These are phyloP conservation scores for Bruguiera gymnorhiza DNA, from an alignment of 345 rosid genomes.

Conservation along the genomic window DNA sequence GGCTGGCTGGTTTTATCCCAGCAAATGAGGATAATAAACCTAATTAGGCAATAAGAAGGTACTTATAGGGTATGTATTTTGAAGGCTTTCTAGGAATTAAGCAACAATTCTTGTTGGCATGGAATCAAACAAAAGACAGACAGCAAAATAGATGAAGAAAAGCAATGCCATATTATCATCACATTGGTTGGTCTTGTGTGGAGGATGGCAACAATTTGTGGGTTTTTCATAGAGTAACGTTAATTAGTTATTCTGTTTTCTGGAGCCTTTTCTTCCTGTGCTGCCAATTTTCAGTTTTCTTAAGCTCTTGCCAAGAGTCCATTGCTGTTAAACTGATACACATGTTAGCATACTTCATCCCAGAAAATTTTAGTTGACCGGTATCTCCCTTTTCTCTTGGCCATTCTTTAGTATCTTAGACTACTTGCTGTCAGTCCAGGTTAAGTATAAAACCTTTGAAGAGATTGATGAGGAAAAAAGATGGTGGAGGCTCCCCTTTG, in stretches of 20 bases:
- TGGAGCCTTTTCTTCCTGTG: not conserved
- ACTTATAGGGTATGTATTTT: too few relatives aligned
- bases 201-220: not conserved
- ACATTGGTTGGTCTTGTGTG: not conserved
- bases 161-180: not conserved
- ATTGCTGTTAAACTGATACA: not conserved
- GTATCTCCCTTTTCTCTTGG: not conserved
- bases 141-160: too few relatives aligned
- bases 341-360: not conserved
- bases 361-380: not conserved
- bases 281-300: not conserved
- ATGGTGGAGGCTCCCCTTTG: slow-evolving; percentile 79
- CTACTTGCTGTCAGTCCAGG: slow-evolving; percentile 37
- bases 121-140: too few relatives aligned
- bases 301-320: not conserved
- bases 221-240: not conserved
- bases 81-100: too few relatives aligned
- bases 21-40: too few relatives aligned
- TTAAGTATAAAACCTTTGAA: slow-evolving; percentile 68
- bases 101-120: too few relatives aligned
- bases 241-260: not conserved
- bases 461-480: slow-evolving; percentile 72
- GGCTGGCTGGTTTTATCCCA: too few relatives aligned
- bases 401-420: too few relatives aligned
- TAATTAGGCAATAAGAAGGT: too few relatives aligned